Conservation (phyloP, 257 asterid genomes). For the Haberlea rhodopensis region DNA sequence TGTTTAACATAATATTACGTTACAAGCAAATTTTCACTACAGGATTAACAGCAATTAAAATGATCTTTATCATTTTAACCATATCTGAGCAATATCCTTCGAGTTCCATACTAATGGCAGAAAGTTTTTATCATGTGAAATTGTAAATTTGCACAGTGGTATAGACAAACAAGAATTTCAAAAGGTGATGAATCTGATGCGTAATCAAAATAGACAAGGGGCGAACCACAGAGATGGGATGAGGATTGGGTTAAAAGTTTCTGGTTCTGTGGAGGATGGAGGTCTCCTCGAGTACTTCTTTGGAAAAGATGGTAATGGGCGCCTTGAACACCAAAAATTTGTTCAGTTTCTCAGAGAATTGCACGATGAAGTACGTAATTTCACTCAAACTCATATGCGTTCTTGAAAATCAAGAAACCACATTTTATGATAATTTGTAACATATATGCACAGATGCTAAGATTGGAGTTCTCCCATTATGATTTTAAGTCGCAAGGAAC, state of each 20-base stretch:
- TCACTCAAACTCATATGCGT: not conserved
- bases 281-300: slow-evolving; percentile 80
- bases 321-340: slow-evolving; percentile 63
- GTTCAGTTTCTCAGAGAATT: slow-evolving; percentile 74
- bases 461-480: slow-evolving; percentile 79
- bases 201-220: slow-evolving; percentile 74
- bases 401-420: not conserved
- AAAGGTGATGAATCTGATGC: slow-evolving; percentile 91
- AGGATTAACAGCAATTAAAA: not conserved
- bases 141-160: slow-evolving; percentile 43
- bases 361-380: slow-evolving; percentile 61
- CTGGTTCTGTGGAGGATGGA: slow-evolving; percentile 73
- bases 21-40: not conserved
- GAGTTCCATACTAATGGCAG: not conserved
- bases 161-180: slow-evolving; percentile 78
- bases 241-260: slow-evolving; percentile 64
- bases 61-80: not conserved
- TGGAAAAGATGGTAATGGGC: slow-evolving; percentile 61
- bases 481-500: slow-evolving; percentile 72
- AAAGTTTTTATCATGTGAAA: too few species aligned
- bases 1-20: too few species aligned
- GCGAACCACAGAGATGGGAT: slow-evolving; percentile 73
- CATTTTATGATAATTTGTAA: not conserved
- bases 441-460: slow-evolving; percentile 51
- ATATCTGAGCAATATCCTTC: not conserved